phyloP scores from a whole-genome alignment of 1,284 basidiomycete species.

The Ustilago bromivora region DNA sequence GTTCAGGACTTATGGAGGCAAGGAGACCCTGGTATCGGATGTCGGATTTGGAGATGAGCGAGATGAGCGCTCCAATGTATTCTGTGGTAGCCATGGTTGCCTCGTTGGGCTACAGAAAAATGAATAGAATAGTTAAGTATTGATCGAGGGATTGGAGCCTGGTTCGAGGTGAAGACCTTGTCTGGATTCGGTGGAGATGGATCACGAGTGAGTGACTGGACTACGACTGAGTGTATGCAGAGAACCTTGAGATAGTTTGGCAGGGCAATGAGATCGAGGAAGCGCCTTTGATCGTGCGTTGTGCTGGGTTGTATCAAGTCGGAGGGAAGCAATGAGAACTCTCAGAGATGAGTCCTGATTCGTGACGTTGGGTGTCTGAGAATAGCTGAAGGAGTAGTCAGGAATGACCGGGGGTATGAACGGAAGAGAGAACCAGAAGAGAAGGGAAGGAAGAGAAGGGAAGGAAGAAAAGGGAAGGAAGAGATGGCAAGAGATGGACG shows the following conservation, averaged over 20 bases:
- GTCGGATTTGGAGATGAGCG: conserved; percentile 88
- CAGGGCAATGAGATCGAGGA: not conserved
- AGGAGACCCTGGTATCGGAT: conserved; percentile 88
- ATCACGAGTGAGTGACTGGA: not conserved
- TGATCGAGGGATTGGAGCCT: not conserved
- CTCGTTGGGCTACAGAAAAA: not conserved
- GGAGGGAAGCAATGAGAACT: not conserved
- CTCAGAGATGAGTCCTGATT: not conserved
- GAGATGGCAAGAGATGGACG: not conserved
- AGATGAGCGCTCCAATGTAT: conserved; percentile 74
- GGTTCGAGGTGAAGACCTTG: not conserved
- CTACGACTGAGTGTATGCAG: not conserved
- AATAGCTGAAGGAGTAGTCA: not conserved
- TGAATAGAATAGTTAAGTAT: not conserved
- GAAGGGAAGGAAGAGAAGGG: not conserved
- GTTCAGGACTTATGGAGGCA: conserved; percentile 83
- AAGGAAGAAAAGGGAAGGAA: not conserved
- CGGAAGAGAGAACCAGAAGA: not conserved
- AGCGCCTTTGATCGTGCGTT: not conserved
- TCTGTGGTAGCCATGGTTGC: conserved; percentile 58
- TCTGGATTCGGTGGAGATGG: not conserved
- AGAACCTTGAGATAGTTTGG: not conserved
- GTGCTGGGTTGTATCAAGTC: not conserved
- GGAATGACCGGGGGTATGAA: not conserved
- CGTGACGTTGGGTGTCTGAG: not conserved